Evolutionary conservation across 2,329 filamentous ascomycete genomes (phyloP).

Genomic region (Cercospora sojina): DNA sequence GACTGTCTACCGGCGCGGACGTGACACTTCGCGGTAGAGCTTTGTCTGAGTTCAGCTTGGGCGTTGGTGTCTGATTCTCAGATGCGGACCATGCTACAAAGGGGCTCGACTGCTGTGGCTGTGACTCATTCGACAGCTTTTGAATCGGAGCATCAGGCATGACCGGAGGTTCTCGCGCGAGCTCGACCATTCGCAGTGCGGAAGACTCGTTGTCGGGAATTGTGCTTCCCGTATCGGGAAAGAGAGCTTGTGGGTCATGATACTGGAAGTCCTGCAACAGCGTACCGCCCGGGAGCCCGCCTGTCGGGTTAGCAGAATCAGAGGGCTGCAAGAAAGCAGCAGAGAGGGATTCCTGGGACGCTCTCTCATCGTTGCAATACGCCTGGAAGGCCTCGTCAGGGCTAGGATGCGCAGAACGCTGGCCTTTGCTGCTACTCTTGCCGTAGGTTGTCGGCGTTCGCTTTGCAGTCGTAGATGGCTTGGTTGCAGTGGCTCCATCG

Average conservation of each 20-base stretch:
- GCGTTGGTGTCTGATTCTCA: constrained; percentile 12
- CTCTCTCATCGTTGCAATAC: constrained; percentile 19
- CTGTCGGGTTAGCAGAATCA: constrained; percentile 22
- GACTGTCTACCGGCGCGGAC: not conserved
- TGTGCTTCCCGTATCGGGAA: constrained; percentile 45
- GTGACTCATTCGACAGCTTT: not conserved
- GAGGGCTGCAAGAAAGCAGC: constrained; percentile 28
- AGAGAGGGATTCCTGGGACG: constrained; percentile 20
- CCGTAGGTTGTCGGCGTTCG: constrained; percentile 30
- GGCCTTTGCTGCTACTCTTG: constrained; percentile 1
- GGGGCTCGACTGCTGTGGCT: constrained; percentile 5
- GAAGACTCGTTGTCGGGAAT: constrained; percentile 44
- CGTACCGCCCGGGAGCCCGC: constrained; percentile 35
- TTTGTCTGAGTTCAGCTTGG: constrained; percentile 5
- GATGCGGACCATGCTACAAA: constrained; percentile 17
- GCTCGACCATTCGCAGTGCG: constrained; percentile 43
- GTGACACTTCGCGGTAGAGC: not conserved
- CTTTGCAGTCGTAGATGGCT: constrained; percentile 21
- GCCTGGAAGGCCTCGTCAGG: constrained; percentile 15
- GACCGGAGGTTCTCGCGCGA: constrained; percentile 23
- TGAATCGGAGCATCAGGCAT: not conserved
- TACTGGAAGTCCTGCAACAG: constrained; percentile 39
- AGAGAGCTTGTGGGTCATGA: constrained; percentile 44
- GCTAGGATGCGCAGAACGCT: constrained; percentile 3
- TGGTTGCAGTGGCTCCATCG: constrained; percentile 4